Evolutionary conservation across 805 yeast species (phyloP), one percentile per base, ranked within the genome.

Genomic region (Wickerhamiella spandovensis): DNA sequence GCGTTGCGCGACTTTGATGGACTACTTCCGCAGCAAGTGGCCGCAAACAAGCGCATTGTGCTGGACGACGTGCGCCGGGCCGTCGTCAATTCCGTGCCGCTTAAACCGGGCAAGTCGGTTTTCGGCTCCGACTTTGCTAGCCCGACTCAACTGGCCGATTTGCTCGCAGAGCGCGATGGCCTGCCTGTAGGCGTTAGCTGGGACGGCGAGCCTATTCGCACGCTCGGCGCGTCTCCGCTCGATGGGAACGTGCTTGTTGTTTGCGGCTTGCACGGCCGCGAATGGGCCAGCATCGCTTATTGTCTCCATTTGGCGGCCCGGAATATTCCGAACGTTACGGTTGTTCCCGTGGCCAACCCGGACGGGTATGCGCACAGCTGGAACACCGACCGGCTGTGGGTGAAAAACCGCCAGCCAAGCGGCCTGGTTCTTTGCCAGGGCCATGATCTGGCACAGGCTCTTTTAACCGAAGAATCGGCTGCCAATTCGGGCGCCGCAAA

Each of bases 311-410:
- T 38, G 28, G 38, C 48, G 9, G 48, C 46, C 9, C 18, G 23
- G 23, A 22, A 37, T 23, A 3, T 35, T 8, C 46, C 46, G 51
- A 90, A 86, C 59, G 83, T 84, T 58, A 63, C 84, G 32, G 79
- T 88, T 55, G 72, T 87, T 28, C 97, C 97, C 0, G 84, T 86
- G 12, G 75, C 81, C 64, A 88, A 88, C 61, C 95, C 95, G 1
- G 97, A 88, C 66, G 97, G 97, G 0, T 88, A 88, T 63, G 84
- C 72, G 13, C 82, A 83, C 63, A 72, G 94, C 1, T 88, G 96
- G 95, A 72, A 71, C 1, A 61, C 67, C 24, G 95, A 88, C 62
- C 70, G 97, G 51, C 68, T 88, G 52, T 88, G 97, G 97, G 70
- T 92, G 44, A 88, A 88, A 61, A 88, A 86, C 65, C 73, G 95